Evolutionary conservation across 805 yeast species (phyloP), one percentile per base, ranked within the genome.

Genomic region (Komagataella mondaviorum): DNA sequence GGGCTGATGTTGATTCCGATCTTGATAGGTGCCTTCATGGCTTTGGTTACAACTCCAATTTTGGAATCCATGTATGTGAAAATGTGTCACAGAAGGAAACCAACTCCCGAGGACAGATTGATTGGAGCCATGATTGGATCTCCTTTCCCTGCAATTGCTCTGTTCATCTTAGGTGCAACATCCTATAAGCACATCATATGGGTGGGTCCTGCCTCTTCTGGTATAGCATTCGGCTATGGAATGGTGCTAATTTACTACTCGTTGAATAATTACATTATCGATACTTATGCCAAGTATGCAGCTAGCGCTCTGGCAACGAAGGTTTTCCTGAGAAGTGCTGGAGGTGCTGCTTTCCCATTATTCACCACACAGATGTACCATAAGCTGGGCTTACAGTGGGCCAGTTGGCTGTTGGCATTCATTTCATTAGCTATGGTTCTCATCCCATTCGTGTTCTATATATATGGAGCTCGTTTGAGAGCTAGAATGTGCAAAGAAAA

Each of bases 1-100:
- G 96, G 96, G 43, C 70, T 89, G 58, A 87, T 90, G 95, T 76
- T 86, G 58, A 84, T 89, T 60, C 96, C 96, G 22, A 89, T 89
- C 60, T 69, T 89, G 56, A 87, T 89, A 53, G 97, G 97, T 56
- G 96, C 96, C 1, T 65, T 71, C 14, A 65, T 81, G 46, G 95
- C 96, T 0, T 70, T 89, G 43, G 57, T 70, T 6, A 79, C 87
- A n/a, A 88, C 96, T 3, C 88, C 90, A 22, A 59, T 78, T 44
- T 65, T 88, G 55, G 97, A 89, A 64, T 74, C 68, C 55, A 61
- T 67, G 53, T 89, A 88, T 63, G 64, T 73, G 51, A 65, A 67
- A 44, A 58, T 82, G 63, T 66, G 78, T 49, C 69, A 75, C 54
- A 67, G 64, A 54, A 75, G 90, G 66, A 70, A 64, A 23, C 84